Base-by-base conservation (phyloP, 2,329 filamentous ascomycete genomes). In the Ophiostoma populinum region DNA sequence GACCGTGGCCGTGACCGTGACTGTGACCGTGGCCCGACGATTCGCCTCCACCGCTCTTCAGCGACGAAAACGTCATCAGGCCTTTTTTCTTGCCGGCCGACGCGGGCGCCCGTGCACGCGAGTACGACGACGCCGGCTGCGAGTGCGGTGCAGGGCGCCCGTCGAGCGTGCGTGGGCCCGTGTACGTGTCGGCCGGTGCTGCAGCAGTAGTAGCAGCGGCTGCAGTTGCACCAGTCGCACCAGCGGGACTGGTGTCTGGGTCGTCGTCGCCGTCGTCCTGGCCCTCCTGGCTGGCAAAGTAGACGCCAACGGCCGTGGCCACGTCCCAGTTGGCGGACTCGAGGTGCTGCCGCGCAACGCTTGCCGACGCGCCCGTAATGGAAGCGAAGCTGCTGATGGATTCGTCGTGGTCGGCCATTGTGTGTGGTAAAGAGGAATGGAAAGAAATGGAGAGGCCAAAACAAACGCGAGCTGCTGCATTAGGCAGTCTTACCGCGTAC, bases 291-390 rank as follows among this genome's bases (percentile, higher is more conserved):
- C 70, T 62, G 40, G 62, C 60, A 49, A 70, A 81, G 56, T 65
- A 80, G 34, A 70, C 65, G 20, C 69, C 63, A 36, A 69, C 65
- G 12, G 77, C 77, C 8, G 62, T 57, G 43, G 67, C 61, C 28
- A 81, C 56, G 47, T 83, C 67, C 75, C 79, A 83, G 43, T 66
- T 57, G 47, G 67, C 73, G 24, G 66, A 64, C 16, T 62, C 59
- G 7, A 87, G 70, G 45, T 79, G 79, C 41, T 75, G 63, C 37
- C 62, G 62, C 31, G 79, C 79, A 34, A 39, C 40, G 5, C 37
- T 16, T 1, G 37, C 15, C 3, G 42, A 35, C 6, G 37, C 39
- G 34, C 42, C 42, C 6, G 42, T 44, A 17, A 44, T 25, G 27
- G 25, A 28, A 36, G 37, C 40, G 24, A 44, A 43, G 4, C 31